Evolutionary conservation across 768 basidiomycete genomes (phyloP).

Genomic region (Hypholoma fasciculare): DNA sequence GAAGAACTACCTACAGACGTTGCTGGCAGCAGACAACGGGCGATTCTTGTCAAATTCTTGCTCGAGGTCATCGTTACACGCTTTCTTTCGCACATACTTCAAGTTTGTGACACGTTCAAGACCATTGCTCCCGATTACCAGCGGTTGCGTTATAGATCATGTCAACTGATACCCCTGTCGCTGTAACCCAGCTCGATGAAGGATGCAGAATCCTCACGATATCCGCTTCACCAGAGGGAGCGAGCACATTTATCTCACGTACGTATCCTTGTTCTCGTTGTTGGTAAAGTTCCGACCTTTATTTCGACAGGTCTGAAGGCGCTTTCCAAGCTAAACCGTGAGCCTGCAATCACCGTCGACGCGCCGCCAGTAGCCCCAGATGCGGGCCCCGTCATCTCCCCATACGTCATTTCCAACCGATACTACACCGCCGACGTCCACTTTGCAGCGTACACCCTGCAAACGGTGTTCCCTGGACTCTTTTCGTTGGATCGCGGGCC

Average conservation of each 20-base stretch:
- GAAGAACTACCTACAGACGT: no score
- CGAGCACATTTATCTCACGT: conserved; percentile 8
- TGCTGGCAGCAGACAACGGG: no score
- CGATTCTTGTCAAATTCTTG: no score
- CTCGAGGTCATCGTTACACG: no score
- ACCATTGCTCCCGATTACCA: not conserved
- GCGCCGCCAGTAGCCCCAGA: not conserved
- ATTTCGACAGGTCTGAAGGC: not conserved
- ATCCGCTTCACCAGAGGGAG: conserved; percentile 3
- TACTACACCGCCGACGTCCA: conserved; percentile 81
- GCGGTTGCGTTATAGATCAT: no score
- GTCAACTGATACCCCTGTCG: not conserved
- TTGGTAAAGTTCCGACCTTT: not conserved
- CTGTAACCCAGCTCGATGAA: not conserved
- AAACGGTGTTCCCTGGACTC: conserved; percentile 29
- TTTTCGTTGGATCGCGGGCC: conserved; percentile 19
- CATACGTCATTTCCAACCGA: conserved; percentile 33
- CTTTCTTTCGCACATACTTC: no score
- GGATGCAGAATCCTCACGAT: conserved; percentile 9
- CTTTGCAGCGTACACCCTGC: conserved; percentile 54
- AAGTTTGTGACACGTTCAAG: not conserved
- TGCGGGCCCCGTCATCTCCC: not conserved
- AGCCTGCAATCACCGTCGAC: not conserved
- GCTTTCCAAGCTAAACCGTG: not conserved
- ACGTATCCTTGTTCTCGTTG: not conserved